A percentile compares a stretch with the other conserved stretches of the same genome.
Evolutionary conservation across 1,284 basidiomycete species (phyloP).

Genomic region (Puccinia polysora): DNA sequence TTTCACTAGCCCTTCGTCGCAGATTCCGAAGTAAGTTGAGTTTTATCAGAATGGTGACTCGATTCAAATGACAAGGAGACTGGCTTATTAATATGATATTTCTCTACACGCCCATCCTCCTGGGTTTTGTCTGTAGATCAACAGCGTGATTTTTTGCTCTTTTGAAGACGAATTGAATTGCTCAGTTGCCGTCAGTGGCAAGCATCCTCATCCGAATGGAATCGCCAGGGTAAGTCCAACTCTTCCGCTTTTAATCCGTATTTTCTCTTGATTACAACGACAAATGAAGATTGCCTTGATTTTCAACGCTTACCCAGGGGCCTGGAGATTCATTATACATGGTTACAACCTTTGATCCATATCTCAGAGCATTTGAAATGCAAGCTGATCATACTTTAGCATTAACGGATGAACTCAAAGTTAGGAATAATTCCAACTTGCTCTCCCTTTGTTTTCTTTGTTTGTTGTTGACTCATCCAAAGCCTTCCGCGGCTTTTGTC

Average conservation of each 20-base stretch:
- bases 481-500: too few species aligned
- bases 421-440: neutral
- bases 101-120: too few species aligned
- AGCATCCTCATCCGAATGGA: conserved; percentile 36
- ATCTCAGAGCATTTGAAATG: conserved; percentile 27
- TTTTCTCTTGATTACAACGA: too few species aligned
- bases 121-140: conserved; percentile 2
- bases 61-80: too few species aligned
- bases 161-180: conserved; percentile 20
- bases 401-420: conserved; percentile 38
- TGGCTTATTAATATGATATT: too few species aligned
- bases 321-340: conserved; percentile 26
- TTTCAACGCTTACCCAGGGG: conserved; percentile 9
- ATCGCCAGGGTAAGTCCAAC: conserved; percentile 22
- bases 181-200: neutral
- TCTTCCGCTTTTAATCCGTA: neutral
- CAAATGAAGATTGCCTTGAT: too few species aligned
- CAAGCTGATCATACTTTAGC: conserved; percentile 39
- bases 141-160: conserved; percentile 34
- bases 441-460: neutral
- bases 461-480: too few species aligned
- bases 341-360: conserved; percentile 22
- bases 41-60: neutral
- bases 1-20: neutral
- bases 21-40: conserved; percentile 14